Base-by-base conservation (phyloP, 2,329 filamentous ascomycete genomes). In the Blumeria graminis region DNA sequence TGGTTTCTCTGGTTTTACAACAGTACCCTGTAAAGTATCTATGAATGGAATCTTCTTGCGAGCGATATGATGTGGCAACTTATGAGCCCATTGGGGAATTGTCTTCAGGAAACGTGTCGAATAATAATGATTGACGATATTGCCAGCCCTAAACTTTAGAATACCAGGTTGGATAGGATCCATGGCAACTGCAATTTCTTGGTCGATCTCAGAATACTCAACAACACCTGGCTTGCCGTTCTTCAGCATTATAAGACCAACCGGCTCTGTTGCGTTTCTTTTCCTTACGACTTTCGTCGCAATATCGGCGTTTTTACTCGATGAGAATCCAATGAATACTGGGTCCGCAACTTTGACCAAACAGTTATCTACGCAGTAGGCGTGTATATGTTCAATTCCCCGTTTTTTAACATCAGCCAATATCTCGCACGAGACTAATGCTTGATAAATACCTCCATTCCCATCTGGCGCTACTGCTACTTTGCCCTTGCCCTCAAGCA, bases 111-210 rank as follows among this genome's bases (percentile, higher is more conserved):
- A 96, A 62, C 77, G 73, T 75, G 89, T 90, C 51, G 87, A 94
- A 74, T 98, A 98, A 78, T 96, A 98, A 76, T 98, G 92, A 76
- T 98, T 98, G 72, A 98, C 92, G 64, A 98, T 98, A 74, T 98
- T 98, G 66, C 90, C 92, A 57, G 92, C 90, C 60, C 92, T 84
- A 81, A 94, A 96, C 71, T 90, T 93, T 67, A 98, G 81, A 56
- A 95, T 75, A 57, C 79, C 81, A 3, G 79, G 74, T 65, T 94
- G 81, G 69, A 85, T 85, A 56, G 82, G 71, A 67, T 98, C 92
- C 67, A 82, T 79, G 62, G 89, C 90, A 71, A 93, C 86, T 57
- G 90, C 85, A n/a, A 86, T 92, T 60, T 80, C 82, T 62, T 78
- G 71, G 73, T 93, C 85, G 64, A 98, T 96, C 73, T 98, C 92